Percentiles rank a stretch among this genome's conserved stretches.
phyloP scores from a whole-genome alignment of 208 protist genomes.

The Trypanosoma lewisi region DNA sequence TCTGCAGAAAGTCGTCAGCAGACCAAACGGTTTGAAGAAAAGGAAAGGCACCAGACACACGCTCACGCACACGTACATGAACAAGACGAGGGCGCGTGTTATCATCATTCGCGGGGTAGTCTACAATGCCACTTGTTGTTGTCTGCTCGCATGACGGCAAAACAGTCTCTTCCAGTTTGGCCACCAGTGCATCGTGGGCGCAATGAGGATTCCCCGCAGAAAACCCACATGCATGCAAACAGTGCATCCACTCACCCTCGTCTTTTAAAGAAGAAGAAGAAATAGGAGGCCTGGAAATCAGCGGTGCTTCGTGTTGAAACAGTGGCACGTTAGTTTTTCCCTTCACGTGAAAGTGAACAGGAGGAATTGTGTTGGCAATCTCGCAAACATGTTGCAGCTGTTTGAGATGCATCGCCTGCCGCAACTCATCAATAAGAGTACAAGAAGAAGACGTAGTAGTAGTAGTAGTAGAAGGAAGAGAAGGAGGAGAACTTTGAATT shows the following conservation, averaged over 20 bases:
- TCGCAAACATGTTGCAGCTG: constrained; percentile 1
- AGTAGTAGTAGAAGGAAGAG: neutral
- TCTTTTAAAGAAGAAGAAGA: neutral
- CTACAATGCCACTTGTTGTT: neutral
- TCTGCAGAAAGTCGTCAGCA: neutral
- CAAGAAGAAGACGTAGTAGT: neutral
- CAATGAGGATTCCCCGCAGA: constrained; percentile 9
- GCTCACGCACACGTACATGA: constrained; percentile 10
- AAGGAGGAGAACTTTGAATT: neutral
- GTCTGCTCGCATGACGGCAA: neutral
- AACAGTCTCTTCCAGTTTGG: constrained; percentile 4
- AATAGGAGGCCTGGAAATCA: neutral
- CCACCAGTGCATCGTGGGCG: constrained; percentile 8
- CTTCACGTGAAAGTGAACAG: neutral
- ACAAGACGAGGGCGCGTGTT: neutral
- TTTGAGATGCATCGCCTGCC: neutral
- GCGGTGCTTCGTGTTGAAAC: constrained; percentile 12
- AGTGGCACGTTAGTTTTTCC: neutral
- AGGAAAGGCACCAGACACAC: constrained; percentile 15
- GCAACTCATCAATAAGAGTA: too few relatives aligned
- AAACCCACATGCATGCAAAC: neutral
- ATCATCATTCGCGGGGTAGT: neutral
- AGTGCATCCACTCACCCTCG: neutral
- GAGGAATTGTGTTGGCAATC: neutral
- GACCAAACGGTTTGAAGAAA: constrained; percentile 15